These are phyloP conservation scores for Bremia lactucae DNA, from an alignment of 352 stramenopile genomes.

Conservation along the genomic window DNA sequence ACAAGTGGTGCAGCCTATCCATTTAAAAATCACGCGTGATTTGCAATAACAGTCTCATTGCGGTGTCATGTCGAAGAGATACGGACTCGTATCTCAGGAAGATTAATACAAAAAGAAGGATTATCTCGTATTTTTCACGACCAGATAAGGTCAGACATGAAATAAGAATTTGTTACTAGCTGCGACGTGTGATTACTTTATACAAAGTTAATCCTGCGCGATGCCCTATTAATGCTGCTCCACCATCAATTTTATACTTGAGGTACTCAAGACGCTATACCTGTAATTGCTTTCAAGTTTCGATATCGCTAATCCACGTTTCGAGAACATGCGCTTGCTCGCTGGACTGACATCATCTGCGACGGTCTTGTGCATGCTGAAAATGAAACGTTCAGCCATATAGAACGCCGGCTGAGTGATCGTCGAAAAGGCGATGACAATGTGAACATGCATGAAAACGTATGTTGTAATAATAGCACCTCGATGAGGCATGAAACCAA, in stretches of 20 bases:
- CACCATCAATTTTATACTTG: too few relatives aligned
- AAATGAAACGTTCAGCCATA: slow-evolving; percentile 29
- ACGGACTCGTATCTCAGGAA: neutral
- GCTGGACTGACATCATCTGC: too few relatives aligned
- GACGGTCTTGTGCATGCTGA: slow-evolving; percentile 35
- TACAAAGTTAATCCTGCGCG: neutral
- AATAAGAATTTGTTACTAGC: neutral
- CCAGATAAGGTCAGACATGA: neutral
- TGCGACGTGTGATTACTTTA: neutral
- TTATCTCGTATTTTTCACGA: neutral
- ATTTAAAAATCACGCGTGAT: neutral
- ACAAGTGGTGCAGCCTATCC: neutral
- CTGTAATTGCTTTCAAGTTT: too few relatives aligned
- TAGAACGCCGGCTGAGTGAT: slow-evolving; percentile 32
- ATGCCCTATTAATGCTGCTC: too few relatives aligned
- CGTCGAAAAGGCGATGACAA: slow-evolving; percentile 38
- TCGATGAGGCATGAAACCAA: slow-evolving; percentile 20
- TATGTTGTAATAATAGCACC: slow-evolving; percentile 25
- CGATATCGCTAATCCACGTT: too few relatives aligned
- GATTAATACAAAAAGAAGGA: too few relatives aligned
- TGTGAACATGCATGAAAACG: slow-evolving; percentile 35
- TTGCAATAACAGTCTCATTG: too few relatives aligned
- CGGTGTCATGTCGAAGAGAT: neutral
- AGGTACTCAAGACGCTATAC: too few relatives aligned
- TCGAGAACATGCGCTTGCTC: too few relatives aligned